Evolutionary conservation across 2,329 filamentous ascomycete species (phyloP).

Genomic region (Fusarium tupiense): DNA sequence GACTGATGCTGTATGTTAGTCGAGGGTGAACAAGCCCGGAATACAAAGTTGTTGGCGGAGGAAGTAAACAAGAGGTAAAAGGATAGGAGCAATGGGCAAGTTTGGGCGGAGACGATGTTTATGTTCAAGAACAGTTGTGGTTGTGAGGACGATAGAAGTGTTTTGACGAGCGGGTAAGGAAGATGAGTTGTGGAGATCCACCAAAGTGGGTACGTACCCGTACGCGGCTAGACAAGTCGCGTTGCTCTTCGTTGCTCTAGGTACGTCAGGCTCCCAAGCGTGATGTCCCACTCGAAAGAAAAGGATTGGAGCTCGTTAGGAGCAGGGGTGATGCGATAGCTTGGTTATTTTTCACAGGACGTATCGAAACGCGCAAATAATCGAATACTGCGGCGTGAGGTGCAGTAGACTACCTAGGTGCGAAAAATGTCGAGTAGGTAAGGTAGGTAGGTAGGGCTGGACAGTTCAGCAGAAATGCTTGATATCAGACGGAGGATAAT

Average conservation of each 20-base stretch:
- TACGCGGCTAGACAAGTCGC: constrained; percentile 43
- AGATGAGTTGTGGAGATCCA: constrained; percentile 39
- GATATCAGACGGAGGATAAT: not conserved
- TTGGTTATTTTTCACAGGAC: constrained; percentile 22
- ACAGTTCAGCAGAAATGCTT: not conserved
- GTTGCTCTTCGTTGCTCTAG: constrained; percentile 48
- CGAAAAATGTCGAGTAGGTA: constrained; percentile 2
- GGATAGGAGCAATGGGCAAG: constrained; percentile 38
- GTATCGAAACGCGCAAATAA: constrained; percentile 36
- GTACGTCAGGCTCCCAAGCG: constrained; percentile 43
- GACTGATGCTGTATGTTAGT: constrained; percentile 45
- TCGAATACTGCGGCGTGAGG: constrained; percentile 11
- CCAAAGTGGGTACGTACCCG: constrained; percentile 47
- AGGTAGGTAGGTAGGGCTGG: constrained; percentile 1
- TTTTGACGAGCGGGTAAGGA: constrained; percentile 51
- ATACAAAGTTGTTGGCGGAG: constrained; percentile 27
- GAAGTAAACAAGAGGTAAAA: constrained; percentile 40
- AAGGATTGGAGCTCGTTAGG: constrained; percentile 38
- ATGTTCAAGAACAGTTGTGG: constrained; percentile 45
- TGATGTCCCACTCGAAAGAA: constrained; percentile 42
- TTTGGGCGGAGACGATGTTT: constrained; percentile 47
- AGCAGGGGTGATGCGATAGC: constrained; percentile 22
- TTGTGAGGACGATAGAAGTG: constrained; percentile 49
- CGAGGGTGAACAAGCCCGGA: constrained; percentile 34
- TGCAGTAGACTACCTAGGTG: constrained; percentile 6